Conservation (phyloP, 2,329 filamentous ascomycete species). For the Graphium sp. region DNA sequence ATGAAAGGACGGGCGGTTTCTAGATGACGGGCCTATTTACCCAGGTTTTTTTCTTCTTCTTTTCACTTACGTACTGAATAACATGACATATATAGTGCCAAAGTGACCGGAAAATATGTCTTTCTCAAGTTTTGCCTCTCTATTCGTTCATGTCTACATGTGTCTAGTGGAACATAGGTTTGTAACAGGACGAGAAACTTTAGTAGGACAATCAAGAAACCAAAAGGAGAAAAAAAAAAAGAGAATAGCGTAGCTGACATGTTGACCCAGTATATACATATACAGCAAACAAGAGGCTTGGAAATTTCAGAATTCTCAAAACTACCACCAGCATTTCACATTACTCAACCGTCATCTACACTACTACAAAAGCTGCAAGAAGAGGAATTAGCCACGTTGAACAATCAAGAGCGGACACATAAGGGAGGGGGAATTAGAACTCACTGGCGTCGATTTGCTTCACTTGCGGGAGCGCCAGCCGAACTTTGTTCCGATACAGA, state of each 20-base stretch:
- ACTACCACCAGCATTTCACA: too few species aligned
- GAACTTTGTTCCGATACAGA: slow-evolving; percentile 86
- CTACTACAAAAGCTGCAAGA: slow-evolving; percentile 17
- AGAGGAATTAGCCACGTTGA: background rate
- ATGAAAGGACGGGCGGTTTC: background rate
- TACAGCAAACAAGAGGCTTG: too few species aligned
- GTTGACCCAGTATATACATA: too few species aligned
- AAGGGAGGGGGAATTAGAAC: slow-evolving; percentile 19
- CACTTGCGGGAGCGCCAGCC: slow-evolving; percentile 71
- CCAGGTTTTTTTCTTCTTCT: background rate
- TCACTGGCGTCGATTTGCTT: slow-evolving; percentile 94
- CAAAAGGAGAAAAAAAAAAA: background rate
- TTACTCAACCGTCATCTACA: too few species aligned
- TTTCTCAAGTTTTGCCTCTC: background rate
- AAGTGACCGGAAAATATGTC: background rate
- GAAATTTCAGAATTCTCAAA: too few species aligned
- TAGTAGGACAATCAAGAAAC: too few species aligned
- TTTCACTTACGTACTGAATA: background rate
- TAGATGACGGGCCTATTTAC: background rate
- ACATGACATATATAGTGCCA: background rate
- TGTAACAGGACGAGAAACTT: too few species aligned
- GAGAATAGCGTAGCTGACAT: background rate
- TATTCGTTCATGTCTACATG: background rate
- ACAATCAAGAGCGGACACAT: background rate
- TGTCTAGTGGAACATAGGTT: background rate